phyloP scores from a whole-genome alignment of 768 basidiomycete species.

The Crassisporium funariophilum region DNA sequence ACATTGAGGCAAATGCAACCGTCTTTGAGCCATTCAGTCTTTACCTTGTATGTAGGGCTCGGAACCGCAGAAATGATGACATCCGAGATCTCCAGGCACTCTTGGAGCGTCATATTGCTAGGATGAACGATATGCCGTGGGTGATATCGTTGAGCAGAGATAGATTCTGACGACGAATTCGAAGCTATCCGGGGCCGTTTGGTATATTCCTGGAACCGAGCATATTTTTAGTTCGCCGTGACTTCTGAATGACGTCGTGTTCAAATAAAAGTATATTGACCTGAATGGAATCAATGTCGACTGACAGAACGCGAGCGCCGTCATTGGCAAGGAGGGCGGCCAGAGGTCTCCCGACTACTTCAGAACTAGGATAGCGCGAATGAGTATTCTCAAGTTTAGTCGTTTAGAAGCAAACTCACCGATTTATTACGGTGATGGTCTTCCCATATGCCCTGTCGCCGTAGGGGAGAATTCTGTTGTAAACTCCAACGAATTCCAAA shows the following conservation, averaged over 20 bases:
- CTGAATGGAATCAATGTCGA: constrained; percentile 94
- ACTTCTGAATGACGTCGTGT: not conserved
- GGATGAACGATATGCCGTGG: constrained; percentile 84
- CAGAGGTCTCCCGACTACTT: constrained; percentile 96
- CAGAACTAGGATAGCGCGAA: constrained; percentile 58
- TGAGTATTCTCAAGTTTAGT: not conserved
- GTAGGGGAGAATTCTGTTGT: constrained; percentile 89
- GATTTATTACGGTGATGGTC: constrained; percentile 92
- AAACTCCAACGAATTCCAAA: constrained; percentile 87
- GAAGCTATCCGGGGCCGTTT: constrained; percentile 68
- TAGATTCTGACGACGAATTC: constrained; percentile 29
- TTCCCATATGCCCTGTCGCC: constrained; percentile 95
- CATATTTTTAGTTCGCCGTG: not conserved
- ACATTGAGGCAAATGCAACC: constrained; percentile 95
- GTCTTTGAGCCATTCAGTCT: constrained; percentile 88
- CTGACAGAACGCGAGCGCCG: constrained; percentile 92
- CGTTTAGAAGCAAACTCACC: constrained; percentile 44
- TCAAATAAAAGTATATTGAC: constrained; percentile 29
- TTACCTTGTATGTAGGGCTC: constrained; percentile 79
- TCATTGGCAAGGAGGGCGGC: constrained; percentile 96
- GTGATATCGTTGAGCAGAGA: constrained; percentile 61
- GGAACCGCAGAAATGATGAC: constrained; percentile 97
- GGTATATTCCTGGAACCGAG: constrained; percentile 74
- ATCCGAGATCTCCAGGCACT: constrained; percentile 84
- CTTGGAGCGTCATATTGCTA: constrained; percentile 64